Percentiles rank a stretch among this genome's conserved stretches.
Evolutionary conservation across 371 early-diverging fungal genomes (phyloP).

Genomic region (Globomyces sp.): DNA sequence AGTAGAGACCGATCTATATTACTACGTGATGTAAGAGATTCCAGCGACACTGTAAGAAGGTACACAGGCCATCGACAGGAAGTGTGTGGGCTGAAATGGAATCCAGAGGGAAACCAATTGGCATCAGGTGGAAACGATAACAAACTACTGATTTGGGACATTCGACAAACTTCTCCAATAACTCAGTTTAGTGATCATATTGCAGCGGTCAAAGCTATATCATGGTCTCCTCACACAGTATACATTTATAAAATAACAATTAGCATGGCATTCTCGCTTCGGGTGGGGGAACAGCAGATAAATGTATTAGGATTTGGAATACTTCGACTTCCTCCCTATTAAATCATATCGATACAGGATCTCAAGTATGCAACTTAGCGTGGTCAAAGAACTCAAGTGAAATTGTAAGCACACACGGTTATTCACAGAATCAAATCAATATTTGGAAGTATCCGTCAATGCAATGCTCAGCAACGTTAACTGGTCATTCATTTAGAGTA

Average conservation of each 20-base stretch:
- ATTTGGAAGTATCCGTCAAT: slow-evolving; percentile 57
- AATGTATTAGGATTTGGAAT: slow-evolving; percentile 65
- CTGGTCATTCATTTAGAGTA: slow-evolving; percentile 56
- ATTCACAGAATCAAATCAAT: slow-evolving; percentile 59
- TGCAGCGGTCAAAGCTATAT: slow-evolving; percentile 69
- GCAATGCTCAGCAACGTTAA: slow-evolving; percentile 34
- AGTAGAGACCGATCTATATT: slow-evolving; percentile 45
- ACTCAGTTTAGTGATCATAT: slow-evolving; percentile 46
- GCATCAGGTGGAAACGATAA: slow-evolving; percentile 77
- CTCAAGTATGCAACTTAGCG: slow-evolving; percentile 62
- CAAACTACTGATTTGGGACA: slow-evolving; percentile 59
- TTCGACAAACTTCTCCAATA: slow-evolving; percentile 25
- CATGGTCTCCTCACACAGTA: slow-evolving; percentile 63
- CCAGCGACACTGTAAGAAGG: slow-evolving; percentile 2
- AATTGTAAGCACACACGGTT: slow-evolving; percentile 67
- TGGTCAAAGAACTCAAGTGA: slow-evolving; percentile 54
- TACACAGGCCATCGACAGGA: slow-evolving; percentile 45
- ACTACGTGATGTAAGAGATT: slow-evolving; percentile 31
- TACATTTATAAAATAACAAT: not conserved
- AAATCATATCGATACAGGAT: slow-evolving; percentile 44
- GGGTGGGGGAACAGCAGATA: slow-evolving; percentile 74
- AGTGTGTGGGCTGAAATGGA: slow-evolving; percentile 68
- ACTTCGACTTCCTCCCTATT: slow-evolving; percentile 23
- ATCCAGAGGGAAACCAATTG: slow-evolving; percentile 46
- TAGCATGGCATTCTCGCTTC: slow-evolving; percentile 43